Evolutionary conservation across 192 early-diverging fungal genomes (phyloP).

Genomic region (Podila epigama): DNA sequence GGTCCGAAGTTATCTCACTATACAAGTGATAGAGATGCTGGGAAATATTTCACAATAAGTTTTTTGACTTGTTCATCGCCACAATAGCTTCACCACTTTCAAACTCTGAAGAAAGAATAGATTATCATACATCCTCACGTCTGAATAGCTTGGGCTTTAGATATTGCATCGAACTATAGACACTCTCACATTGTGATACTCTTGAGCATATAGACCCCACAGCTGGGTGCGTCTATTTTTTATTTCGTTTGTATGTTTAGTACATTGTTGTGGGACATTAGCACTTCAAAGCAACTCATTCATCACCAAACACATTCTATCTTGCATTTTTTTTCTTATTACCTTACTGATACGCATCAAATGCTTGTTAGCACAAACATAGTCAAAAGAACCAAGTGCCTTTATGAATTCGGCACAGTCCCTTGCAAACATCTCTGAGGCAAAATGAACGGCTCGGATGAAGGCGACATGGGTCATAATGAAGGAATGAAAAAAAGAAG

Average conservation of each 20-base stretch:
- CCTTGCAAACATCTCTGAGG: constrained; percentile 29
- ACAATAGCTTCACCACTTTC: neutral
- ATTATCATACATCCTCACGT: constrained; percentile 35
- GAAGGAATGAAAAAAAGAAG: neutral
- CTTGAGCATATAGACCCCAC: constrained; percentile 38
- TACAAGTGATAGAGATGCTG: constrained; percentile 45
- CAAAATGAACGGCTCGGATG: neutral
- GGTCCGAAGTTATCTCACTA: constrained; percentile 16
- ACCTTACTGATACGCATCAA: constrained; percentile 49
- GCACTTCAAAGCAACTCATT: neutral
- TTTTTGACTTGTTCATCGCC: neutral
- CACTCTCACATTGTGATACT: constrained; percentile 29
- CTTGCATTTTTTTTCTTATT: neutral
- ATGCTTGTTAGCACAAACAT: constrained; percentile 54
- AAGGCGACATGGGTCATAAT: neutral
- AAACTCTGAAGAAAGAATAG: neutral
- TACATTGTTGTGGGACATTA: neutral
- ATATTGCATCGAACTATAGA: constrained; percentile 42
- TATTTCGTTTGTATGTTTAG: neutral
- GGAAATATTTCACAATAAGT: neutral
- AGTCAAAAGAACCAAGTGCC: constrained; percentile 60
- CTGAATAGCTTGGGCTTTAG: constrained; percentile 40
- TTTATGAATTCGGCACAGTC: constrained; percentile 46
- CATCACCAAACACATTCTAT: neutral
- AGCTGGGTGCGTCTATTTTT: constrained; percentile 20